Evolutionary conservation across 148 eudicot genomes (phyloP).

Genomic region (Silene uniflora): DNA sequence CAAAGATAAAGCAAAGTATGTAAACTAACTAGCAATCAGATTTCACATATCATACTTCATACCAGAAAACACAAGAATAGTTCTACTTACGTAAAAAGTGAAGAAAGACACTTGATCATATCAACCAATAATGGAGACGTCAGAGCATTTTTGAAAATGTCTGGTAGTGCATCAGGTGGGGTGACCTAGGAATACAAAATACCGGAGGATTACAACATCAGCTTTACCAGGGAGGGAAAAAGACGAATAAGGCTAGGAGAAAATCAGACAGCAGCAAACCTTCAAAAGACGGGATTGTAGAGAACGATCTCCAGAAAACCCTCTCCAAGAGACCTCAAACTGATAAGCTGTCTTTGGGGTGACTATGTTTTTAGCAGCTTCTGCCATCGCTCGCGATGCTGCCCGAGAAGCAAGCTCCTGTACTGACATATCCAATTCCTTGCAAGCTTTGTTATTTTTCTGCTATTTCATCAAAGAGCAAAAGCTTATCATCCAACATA

Average conservation of each 20-base stretch:
- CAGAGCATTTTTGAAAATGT: conserved; percentile 77
- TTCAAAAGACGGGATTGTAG: conserved; percentile 74
- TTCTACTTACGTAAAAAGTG: conserved; percentile 56
- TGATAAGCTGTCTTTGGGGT: conserved; percentile 90
- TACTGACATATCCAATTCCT: conserved; percentile 55
- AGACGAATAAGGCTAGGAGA: not conserved
- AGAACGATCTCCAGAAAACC: conserved; percentile 66
- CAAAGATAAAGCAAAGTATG: not conserved
- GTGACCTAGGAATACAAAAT: conserved; percentile 49
- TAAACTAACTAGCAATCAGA: not conserved
- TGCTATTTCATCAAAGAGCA: conserved; percentile 25
- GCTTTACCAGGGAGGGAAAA: not conserved
- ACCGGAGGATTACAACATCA: not conserved
- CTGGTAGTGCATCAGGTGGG: conserved; percentile 62
- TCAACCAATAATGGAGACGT: conserved; percentile 74
- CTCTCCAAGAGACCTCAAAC: conserved; percentile 86
- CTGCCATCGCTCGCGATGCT: conserved; percentile 69
- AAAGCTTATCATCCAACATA: not conserved
- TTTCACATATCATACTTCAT: not conserved
- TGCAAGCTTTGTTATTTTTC: conserved; percentile 33
- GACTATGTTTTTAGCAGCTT: conserved; percentile 72
- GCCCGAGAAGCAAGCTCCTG: conserved; percentile 92
- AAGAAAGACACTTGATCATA: conserved; percentile 62
- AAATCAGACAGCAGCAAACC: conserved; percentile 35
- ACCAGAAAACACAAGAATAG: conserved; percentile 5